Percentiles rank a stretch among this genome's conserved stretches.
Conservation (phyloP, 2,329 filamentous ascomycete species). For the Paradendryphiella salina region DNA sequence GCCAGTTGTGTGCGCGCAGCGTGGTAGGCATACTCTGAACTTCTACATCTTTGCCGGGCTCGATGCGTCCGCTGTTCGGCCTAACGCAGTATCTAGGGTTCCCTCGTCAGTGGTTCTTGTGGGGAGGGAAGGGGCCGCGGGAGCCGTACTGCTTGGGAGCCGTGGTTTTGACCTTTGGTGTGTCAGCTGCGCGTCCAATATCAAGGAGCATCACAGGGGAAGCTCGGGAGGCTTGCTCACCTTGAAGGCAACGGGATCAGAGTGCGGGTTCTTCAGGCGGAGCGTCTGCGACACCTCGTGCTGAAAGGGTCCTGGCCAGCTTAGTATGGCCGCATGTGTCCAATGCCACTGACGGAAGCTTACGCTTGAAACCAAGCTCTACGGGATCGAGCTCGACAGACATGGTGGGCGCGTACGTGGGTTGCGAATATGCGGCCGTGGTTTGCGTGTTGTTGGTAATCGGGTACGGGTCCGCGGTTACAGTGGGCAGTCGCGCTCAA, state of each 20-base stretch:
- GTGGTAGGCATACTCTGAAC: slow-evolving; percentile 71
- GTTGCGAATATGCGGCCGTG: slow-evolving; percentile 19
- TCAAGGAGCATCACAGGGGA: too few relatives aligned
- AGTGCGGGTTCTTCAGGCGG: slow-evolving; percentile 61
- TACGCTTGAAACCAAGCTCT: slow-evolving; percentile 94
- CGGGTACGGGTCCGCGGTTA: slow-evolving; percentile 18
- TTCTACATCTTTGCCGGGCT: slow-evolving; percentile 85
- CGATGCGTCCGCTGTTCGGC: slow-evolving; percentile 94
- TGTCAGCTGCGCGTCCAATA: slow-evolving; percentile 15
- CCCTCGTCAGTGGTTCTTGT: slow-evolving; percentile 25
- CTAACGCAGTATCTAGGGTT: slow-evolving; percentile 86
- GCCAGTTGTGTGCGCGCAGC: slow-evolving; percentile 15
- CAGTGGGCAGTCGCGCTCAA: slow-evolving; percentile 20
- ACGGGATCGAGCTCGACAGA: slow-evolving; percentile 90
- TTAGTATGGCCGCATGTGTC: slow-evolving; percentile 19
- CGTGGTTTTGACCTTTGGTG: slow-evolving; percentile 88
- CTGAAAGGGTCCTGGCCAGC: slow-evolving; percentile 61
- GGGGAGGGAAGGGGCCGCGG: slow-evolving; percentile 19
- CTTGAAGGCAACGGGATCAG: slow-evolving; percentile 66
- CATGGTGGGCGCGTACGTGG: slow-evolving; percentile 61
- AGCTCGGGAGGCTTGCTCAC: slow-evolving; percentile 46
- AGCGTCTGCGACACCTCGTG: slow-evolving; percentile 66
- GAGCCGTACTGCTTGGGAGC: slow-evolving; percentile 90
- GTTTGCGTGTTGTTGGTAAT: slow-evolving; percentile 38
- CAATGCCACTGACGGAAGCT: slow-evolving; percentile 38